Evolutionary conservation across 2,329 filamentous ascomycete genomes (phyloP).

Genomic region (Dothideomycetes sp.): DNA sequence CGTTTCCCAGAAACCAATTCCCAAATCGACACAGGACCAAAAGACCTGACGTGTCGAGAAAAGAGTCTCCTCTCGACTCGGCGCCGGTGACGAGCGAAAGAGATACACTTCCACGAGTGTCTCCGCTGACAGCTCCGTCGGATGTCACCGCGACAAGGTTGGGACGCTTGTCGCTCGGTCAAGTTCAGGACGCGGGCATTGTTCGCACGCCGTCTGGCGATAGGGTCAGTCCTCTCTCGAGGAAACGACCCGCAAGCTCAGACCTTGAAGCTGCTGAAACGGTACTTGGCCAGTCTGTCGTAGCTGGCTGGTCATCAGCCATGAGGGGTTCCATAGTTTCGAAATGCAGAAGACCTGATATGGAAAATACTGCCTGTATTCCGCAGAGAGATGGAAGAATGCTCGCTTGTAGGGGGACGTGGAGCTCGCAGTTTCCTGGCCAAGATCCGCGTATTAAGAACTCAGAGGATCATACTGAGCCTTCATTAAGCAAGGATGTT

Average conservation of each 20-base stretch:
- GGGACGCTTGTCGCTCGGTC: conserved; percentile 1
- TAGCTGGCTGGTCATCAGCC: background rate
- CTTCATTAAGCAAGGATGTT: no score
- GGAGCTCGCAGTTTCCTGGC: no score
- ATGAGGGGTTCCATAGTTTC: conserved; percentile 1
- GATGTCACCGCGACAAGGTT: conserved; percentile 5
- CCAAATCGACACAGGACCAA: background rate
- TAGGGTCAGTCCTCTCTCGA: background rate
- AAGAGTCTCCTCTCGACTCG: no score
- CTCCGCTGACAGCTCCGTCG: background rate
- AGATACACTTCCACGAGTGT: no score
- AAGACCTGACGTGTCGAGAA: no score
- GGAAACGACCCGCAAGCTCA: conserved; percentile 7
- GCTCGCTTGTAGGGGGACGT: no score
- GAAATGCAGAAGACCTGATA: background rate
- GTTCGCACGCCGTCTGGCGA: background rate
- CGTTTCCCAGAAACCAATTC: conserved; percentile 5
- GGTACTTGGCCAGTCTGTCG: no score
- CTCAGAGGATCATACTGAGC: no score
- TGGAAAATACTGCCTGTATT: background rate
- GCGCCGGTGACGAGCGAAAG: no score
- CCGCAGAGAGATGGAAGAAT: no score
- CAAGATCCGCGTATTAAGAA: no score
- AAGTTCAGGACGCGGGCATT: background rate
- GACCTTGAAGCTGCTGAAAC: conserved; percentile 2